Evolutionary conservation across 139 green algal genomes (phyloP), one percentile per base, ranked within the genome.

Genomic region (Chlorella vulgaris): DNA sequence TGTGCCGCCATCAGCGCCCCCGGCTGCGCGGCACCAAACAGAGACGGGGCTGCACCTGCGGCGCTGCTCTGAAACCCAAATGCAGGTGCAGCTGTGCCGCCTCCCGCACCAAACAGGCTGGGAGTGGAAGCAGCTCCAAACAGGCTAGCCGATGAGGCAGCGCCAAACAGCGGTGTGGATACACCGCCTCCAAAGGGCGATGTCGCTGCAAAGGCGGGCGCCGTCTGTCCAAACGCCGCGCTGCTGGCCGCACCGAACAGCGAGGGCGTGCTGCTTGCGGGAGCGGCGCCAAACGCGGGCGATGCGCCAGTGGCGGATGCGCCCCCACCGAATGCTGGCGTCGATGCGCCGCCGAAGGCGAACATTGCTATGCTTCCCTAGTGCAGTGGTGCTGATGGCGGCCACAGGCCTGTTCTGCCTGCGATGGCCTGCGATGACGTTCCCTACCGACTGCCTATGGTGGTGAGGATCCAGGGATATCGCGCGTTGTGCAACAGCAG

Each of bases 91-190:
- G 70, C 43, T n/a, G 67, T 39, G 51, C 60, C 47, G 35, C 24
- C 62, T 40, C 74, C 50, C 7, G 55, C 74, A 28, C 81, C 83
- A 81, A 87, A 87, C 18, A 80, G 66, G 3, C n/a, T 58, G 8
- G 76, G 63, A 26, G 78, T 69, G 39, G 29, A 38, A 18, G 51
- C 38, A 0, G 70, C 73, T 3, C 70, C 80, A 61, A 69, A 66
- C 26, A 29, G 40, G 28, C n/a, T 63, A 13, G 38, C 31, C 28
- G 74, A 31, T 26, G 42, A 55, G 26, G 61, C 38, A 28, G 67
- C 78, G 22, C 83, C 84, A 83, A 88, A 88, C 10, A 79, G 60
- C 18, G 55, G 55, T 21, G 55, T 65, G 28, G 55, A 15, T 5
- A 65, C 55, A 65, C 55, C 55, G 66, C 50, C 35, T 35, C 62